phyloP scores from a whole-genome alignment of 495 filamentous ascomycete genomes.

The Astrothelium macrocarpum region DNA sequence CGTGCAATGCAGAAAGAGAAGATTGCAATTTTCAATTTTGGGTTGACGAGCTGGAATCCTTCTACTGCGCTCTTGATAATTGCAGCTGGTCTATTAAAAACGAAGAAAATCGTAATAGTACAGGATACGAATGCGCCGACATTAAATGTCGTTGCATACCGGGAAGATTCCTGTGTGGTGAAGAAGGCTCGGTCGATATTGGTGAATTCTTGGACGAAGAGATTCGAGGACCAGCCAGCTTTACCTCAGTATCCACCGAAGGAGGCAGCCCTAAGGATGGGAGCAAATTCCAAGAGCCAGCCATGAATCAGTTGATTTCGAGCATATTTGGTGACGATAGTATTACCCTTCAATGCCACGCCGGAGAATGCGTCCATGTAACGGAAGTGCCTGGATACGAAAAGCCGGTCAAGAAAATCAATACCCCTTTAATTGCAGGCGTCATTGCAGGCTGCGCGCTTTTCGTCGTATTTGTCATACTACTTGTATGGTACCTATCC shows the following conservation, averaged over 20 bases:
- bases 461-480: conserved; percentile 76
- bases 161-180: conserved; percentile 86
- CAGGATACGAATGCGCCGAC: conserved; percentile 72
- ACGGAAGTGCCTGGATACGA: conserved; percentile 88
- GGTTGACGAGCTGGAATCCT: conserved; percentile 88
- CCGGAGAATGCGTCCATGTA: conserved; percentile 86
- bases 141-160: conserved; percentile 81
- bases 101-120: conserved; percentile 63
- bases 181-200: conserved; percentile 83
- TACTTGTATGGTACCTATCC: conserved; percentile 83
- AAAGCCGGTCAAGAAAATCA: conserved; percentile 85
- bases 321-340: conserved; percentile 81
- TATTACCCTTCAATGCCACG: conserved; percentile 70
- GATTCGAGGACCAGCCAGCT: conserved; percentile 80
- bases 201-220: conserved; percentile 68
- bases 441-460: conserved; percentile 82
- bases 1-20: conserved; percentile 61
- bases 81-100: conserved; percentile 64
- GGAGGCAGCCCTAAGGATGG: conserved; percentile 50
- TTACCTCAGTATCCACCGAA: conserved; percentile 56
- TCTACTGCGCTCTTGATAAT: conserved; percentile 82
- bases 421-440: conserved; percentile 89
- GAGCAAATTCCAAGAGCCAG: conserved; percentile 79
- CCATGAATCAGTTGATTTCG: conserved; percentile 81
- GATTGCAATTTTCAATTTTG: conserved; percentile 97